These are phyloP conservation scores for Bathelium albidoporum DNA, from an alignment of 495 filamentous ascomycete species.

Conservation along the genomic window DNA sequence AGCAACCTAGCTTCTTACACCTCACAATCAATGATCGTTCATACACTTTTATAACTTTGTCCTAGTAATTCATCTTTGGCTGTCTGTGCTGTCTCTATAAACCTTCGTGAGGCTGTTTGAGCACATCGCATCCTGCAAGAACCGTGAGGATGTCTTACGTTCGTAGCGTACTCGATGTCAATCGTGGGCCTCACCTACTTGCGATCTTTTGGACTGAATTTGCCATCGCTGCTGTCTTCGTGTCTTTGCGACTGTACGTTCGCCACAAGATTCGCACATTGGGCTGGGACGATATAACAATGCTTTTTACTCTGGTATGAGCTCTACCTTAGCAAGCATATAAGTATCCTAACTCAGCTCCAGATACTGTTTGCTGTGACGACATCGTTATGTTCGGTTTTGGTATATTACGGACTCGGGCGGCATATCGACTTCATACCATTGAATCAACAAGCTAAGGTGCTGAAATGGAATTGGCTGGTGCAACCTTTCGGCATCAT, in stretches of 20 bases:
- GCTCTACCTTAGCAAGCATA: neutral
- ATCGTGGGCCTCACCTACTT: neutral
- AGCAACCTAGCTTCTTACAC: too few species aligned
- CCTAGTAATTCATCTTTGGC: too few species aligned
- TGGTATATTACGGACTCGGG: neutral
- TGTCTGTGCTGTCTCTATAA: too few species aligned
- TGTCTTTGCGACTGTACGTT: neutral
- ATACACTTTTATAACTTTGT: too few species aligned
- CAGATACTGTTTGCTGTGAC: neutral
- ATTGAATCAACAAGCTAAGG: neutral
- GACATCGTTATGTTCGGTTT: neutral
- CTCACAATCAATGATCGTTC: too few species aligned
- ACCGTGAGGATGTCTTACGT: too few species aligned
- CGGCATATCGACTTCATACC: neutral
- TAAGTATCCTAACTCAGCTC: neutral
- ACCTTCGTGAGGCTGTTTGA: too few species aligned
- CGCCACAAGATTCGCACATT: neutral
- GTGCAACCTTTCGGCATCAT: slow-evolving; percentile 10
- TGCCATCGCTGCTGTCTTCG: neutral
- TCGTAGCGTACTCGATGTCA: too few species aligned
- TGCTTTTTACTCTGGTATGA: neutral
- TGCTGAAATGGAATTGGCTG: slow-evolving; percentile 10
- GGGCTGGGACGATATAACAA: neutral
- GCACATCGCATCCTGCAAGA: too few species aligned
- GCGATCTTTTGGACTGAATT: neutral